phyloP scores from a whole-genome alignment of 441 rosid genomes.

The Hypseocharis bilobata region DNA sequence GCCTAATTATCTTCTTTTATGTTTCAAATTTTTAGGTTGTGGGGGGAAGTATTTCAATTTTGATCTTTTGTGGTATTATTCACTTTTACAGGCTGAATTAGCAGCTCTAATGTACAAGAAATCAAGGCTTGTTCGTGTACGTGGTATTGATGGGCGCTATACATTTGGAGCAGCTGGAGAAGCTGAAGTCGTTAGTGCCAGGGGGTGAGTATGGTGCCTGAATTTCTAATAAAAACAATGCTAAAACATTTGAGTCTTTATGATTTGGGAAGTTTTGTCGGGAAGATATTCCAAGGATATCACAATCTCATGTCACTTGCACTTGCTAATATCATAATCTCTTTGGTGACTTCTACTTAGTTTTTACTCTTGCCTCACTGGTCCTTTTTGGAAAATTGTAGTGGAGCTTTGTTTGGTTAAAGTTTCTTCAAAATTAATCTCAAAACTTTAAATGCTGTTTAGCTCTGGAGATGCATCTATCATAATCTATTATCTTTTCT shows the following conservation, averaged over 20 bases:
- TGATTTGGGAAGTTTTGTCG: neutral
- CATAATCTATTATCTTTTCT: too few relatives aligned
- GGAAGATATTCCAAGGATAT: neutral
- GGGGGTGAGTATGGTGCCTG: conserved; percentile 49
- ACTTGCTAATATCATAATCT: neutral
- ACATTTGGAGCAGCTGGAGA: conserved; percentile 74
- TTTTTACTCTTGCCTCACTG: neutral
- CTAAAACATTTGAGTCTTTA: neutral
- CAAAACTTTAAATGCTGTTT: too few relatives aligned
- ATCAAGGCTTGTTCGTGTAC: conserved; percentile 80
- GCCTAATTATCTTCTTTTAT: neutral
- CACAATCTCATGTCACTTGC: neutral
- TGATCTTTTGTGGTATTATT: conserved; percentile 12
- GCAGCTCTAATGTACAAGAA: conserved; percentile 80
- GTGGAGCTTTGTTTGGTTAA: too few relatives aligned
- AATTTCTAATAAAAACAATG: conserved; percentile 1
- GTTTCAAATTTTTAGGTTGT: neutral
- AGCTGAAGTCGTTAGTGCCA: conserved; percentile 94
- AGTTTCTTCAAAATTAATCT: too few relatives aligned
- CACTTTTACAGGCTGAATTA: conserved; percentile 57
- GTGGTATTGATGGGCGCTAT: conserved; percentile 56
- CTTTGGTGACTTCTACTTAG: neutral
- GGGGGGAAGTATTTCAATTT: neutral
- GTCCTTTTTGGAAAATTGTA: neutral
- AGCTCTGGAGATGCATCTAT: too few relatives aligned